Base-by-base conservation (phyloP, 768 basidiomycete species). In the Rhizopogon vesiculosus region DNA sequence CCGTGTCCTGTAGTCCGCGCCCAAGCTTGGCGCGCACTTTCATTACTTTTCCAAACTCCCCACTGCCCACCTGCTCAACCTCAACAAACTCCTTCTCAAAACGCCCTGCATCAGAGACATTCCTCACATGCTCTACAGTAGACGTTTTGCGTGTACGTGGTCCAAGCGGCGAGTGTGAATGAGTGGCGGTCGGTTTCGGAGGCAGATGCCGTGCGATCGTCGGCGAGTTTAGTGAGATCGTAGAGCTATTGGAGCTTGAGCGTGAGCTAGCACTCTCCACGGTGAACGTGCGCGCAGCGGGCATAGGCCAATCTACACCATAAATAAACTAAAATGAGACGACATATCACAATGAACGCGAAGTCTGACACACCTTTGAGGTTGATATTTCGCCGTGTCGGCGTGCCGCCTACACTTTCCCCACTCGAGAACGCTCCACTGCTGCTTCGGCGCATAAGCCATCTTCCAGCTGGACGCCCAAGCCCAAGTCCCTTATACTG, bases 31-130 rank as follows among this genome's bases (percentile, higher is more conserved):
- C 75, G 54, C 80, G 81, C 42, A 87, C 91, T 72, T 89, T 91
- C 73, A 93, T 88, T 18, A 93, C 96, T 64, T 88, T 88, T 25
- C 94, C 94, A 71, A 98, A 98, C 66, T 93, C 92, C 13, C 96
- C 96, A 51, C 86, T 87, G 5, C 96, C 96, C 10, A 98, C 77
- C 63, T 86, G 83, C 55, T 89, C 88, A 42, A 93, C 73, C 62
- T 91, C 84, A 8, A 83, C 76, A 66, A 94, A 98, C 43, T 91
- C 85, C 57, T 80, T 83, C 65, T 91, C 89, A 57, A 96, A 93
- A 49, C 81, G 80, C 18, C 87, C 84, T 8, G 77, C 80, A 46
- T 84, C 78, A 50, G 69, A 66, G 53, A 73, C 73, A 64, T 46
- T 74, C 51, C 5, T 25, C 51, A 42, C 61, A 54, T 58, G 57